Conservation (phyloP, 805 yeast species). For the Tetrapisispora iriomotensis region DNA sequence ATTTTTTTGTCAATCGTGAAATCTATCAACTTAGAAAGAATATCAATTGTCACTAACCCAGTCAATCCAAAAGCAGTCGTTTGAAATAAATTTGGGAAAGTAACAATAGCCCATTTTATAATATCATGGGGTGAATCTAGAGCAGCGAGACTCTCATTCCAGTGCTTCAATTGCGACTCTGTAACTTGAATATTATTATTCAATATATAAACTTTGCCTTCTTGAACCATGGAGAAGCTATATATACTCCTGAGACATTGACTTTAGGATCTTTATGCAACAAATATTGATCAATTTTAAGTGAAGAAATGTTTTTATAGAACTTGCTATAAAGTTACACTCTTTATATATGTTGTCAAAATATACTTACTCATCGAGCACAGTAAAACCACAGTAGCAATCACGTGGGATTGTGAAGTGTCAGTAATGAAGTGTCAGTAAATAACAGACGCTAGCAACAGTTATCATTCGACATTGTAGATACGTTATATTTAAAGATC, state of each 20-base stretch:
- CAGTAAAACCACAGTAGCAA: not conserved
- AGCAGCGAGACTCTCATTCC: conserved; percentile 51
- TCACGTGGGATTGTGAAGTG: conserved; percentile 1
- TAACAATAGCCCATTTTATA: conserved; percentile 70
- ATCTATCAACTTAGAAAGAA: conserved; percentile 46
- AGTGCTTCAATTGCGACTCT: conserved; percentile 48
- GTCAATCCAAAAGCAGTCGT: conserved; percentile 94
- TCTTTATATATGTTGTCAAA: too few relatives aligned
- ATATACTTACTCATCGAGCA: too few relatives aligned
- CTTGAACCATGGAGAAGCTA: too few relatives aligned
- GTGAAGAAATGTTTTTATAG: too few relatives aligned
- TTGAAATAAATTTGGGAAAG: conserved; percentile 75
- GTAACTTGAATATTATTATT: conserved; percentile 32
- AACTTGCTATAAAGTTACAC: too few relatives aligned
- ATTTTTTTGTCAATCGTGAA: conserved; percentile 10
- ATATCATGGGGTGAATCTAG: conserved; percentile 56
- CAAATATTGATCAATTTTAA: too few relatives aligned
- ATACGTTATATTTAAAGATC: too few relatives aligned
- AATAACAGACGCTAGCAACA: not conserved
- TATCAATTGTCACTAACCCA: conserved; percentile 80
- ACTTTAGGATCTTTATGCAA: too few relatives aligned
- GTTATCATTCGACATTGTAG: not conserved
- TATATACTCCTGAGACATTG: too few relatives aligned
- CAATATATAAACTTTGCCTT: conserved; percentile 7
- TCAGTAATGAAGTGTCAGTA: not conserved